Conservation (phyloP, 495 filamentous ascomycete species). For the Venustampulla echinocandica region DNA sequence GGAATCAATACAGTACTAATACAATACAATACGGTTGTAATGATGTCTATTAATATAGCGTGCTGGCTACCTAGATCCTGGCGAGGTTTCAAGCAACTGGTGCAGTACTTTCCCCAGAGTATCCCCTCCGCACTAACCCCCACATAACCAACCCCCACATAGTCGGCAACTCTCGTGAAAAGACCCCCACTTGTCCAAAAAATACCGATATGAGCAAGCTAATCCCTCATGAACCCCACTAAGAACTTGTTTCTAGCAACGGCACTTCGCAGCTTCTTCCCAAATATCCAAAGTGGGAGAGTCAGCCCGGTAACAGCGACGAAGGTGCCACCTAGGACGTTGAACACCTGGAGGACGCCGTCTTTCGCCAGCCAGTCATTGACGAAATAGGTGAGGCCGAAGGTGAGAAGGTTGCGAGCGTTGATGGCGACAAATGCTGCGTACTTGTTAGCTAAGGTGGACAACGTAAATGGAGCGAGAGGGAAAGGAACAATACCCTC, state of each 20-base stretch:
- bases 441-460: background rate
- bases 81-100: no score
- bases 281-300: constrained; percentile 46
- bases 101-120: no score
- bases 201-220: no score
- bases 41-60: no score
- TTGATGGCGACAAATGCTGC: constrained; percentile 48
- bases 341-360: constrained; percentile 41
- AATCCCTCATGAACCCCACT: constrained; percentile 41
- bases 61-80: no score
- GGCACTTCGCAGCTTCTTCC: constrained; percentile 38
- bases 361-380: constrained; percentile 39
- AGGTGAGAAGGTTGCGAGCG: constrained; percentile 43
- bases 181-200: no score
- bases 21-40: no score
- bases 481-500: constrained; percentile 22
- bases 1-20: no score
- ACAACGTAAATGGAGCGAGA: background rate
- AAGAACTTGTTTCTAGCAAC: constrained; percentile 38
- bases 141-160: no score
- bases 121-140: no score
- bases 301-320: constrained; percentile 35
- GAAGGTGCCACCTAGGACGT: constrained; percentile 37
- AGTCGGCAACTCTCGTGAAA: no score
- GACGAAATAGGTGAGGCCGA: constrained; percentile 46